Evolutionary conservation across 495 filamentous ascomycete species (phyloP), one percentile per base, ranked within the genome.

Genomic region (Daldinia caldariorum): DNA sequence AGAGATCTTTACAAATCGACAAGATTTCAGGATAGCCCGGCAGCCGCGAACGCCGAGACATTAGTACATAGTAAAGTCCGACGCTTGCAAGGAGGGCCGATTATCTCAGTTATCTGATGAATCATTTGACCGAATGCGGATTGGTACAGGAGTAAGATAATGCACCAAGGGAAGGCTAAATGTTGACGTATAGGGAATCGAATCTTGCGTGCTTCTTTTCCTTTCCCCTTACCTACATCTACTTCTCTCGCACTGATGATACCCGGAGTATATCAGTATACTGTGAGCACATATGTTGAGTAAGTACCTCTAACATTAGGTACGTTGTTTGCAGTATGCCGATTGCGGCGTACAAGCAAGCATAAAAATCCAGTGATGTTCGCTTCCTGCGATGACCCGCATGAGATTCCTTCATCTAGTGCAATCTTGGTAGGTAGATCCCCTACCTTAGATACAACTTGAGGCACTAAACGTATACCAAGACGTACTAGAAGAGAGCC

Each of bases 31-130:
- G n/a, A 54, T 37, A 60, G 49, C 61, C 35, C 67, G 61, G n/a
- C 4, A 49, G 18, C 50, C 66, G 69, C 63, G 59, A 70, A 67
- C 49, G 31, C 56, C 56, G 56, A 59, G 37, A 43, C 1, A 4
- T 47, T 59, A 59, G 38, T 43, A 43, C 45, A 59, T 59, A 59
- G 38, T 43, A 43, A 59, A 59, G 32, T 22, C 56, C 56, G 56
- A 59, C n/a, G 66, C 54, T 45, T 67, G 34, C 29, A 58, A 69
- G 64, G 68, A 72, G 74, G 74, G 64, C 67, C 70, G 64, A 74
- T 58, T 74, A 61, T 66, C 67, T 71, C 71, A 62, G 61, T 74
- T 72, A 72, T 72, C 65, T 69, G 65, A 72, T 72, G 74, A 76
- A 74, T 76, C 74, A 74, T 72, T 53, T 16, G 62, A 58, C 72